Percentiles rank a stretch among this genome's conserved stretches.
phyloP scores from a whole-genome alignment of 345 rosid species.

The Mercurialis annua region DNA sequence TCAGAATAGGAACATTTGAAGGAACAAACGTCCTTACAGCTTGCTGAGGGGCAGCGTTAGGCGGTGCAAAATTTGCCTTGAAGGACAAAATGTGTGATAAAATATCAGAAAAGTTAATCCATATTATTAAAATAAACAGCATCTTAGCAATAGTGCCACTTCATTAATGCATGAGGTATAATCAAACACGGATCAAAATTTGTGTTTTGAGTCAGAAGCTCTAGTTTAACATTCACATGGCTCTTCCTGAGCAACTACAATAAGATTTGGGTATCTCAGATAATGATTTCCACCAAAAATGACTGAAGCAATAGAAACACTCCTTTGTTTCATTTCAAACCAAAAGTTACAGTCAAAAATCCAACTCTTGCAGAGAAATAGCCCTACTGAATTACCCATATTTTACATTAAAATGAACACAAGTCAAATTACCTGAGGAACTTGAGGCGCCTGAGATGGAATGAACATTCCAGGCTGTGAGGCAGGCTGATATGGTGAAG shows the following conservation, averaged over 20 bases:
- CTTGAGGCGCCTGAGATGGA: slow-evolving; percentile 64
- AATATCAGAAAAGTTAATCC: neutral
- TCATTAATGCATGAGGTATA: neutral
- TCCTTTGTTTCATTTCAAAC: neutral
- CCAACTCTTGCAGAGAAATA: neutral
- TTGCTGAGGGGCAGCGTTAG: slow-evolving; percentile 51
- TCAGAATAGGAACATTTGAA: slow-evolving; percentile 68
- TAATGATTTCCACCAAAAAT: neutral
- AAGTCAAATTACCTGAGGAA: slow-evolving; percentile 50
- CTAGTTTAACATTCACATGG: neutral
- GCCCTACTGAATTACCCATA: neutral
- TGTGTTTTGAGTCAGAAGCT: neutral
- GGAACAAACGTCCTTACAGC: slow-evolving; percentile 75
- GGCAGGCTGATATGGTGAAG: neutral
- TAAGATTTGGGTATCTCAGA: neutral
- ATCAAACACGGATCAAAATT: neutral
- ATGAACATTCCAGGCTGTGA: slow-evolving; percentile 44
- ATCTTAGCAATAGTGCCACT: neutral
- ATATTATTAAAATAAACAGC: neutral
- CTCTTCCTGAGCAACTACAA: neutral
- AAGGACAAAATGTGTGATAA: neutral
- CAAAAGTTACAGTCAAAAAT: neutral
- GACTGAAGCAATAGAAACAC: neutral
- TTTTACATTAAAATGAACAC: slow-evolving; percentile 1
- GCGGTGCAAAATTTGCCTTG: slow-evolving; percentile 40